Base-by-base conservation (phyloP, 2,329 filamentous ascomycete genomes). In the Metarhizium guizhouense region DNA sequence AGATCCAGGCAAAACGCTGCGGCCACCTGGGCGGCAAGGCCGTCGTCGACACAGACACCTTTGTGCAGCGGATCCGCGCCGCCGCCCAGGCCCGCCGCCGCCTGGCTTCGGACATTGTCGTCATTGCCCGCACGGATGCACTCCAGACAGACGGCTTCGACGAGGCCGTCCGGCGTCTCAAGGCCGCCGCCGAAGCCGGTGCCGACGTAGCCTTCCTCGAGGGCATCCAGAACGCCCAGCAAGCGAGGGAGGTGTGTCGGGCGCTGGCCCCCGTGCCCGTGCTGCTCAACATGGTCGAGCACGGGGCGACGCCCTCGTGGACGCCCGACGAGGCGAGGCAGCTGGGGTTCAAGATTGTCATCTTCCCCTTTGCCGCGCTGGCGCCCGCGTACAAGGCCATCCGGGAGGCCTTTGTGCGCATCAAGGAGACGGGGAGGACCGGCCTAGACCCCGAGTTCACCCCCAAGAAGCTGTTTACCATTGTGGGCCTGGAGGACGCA, bases 131-230 rank as follows among this genome's bases (percentile, higher is more conserved):
- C 4, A 25, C 25, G 3, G 25, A 25, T 25, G 25, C 25, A 25
- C 25, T 25, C 25, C 25, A 25, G 25, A 25, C 25, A 25, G 25
- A 25, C 25, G 3, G 25, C 25, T 25, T 25, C 25, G 25, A 25
- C 25, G 25, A 25, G 25, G 25, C 25, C 25, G 25, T 25, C 25
- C 25, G 4, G 25, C 25, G 25, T 25, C 25, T 25, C 25, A 25
- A 25, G 25, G 25, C 25, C 4, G 25, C 25, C 0, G 68, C 76
- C 0, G 72, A 73, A 25, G 25, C 75, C 13, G 82, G 83, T 20
- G 83, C 82, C 2, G 83, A 86, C 60, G 78, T 79, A 2, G 77
- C 75, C 0, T 79, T 86, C 57, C 74, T 85, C 4, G 84, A 86
- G 61, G 84, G 81, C 5, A 73, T 85, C 55, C 72, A 70, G 2